Evolutionary conservation across 2,329 filamentous ascomycete species (phyloP).

Genomic region (Dactylellina sp.): DNA sequence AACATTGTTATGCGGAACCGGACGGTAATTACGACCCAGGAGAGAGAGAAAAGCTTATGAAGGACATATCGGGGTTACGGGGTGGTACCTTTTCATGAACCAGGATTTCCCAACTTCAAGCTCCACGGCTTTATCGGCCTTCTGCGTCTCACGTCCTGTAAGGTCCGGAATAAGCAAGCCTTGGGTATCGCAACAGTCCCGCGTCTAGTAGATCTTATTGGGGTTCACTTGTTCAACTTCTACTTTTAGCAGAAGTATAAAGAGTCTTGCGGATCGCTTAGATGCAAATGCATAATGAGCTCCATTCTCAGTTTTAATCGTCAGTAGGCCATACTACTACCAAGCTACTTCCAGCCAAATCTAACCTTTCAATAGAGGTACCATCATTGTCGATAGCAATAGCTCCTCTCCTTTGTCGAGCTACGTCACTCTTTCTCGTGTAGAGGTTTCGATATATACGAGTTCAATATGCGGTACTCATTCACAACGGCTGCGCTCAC

Average conservation of each 20-base stretch:
- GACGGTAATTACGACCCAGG: constrained; percentile 10
- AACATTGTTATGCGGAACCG: constrained; percentile 21
- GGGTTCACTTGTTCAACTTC: constrained; percentile 24
- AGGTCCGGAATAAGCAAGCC: constrained; percentile 23
- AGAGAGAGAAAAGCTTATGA: neutral
- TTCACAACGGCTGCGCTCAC: constrained; percentile 32
- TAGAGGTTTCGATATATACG: neutral
- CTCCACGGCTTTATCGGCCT: constrained; percentile 43
- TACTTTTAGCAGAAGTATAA: constrained; percentile 42
- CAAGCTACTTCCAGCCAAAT: constrained; percentile 4
- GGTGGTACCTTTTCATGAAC: constrained; percentile 14
- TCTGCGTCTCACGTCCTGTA: constrained; percentile 24
- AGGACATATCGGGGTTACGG: constrained; percentile 10
- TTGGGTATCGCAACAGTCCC: constrained; percentile 12
- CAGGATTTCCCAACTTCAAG: constrained; percentile 22
- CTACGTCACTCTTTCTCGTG: constrained; percentile 4
- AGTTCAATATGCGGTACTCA: constrained; percentile 39
- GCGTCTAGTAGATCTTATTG: no score
- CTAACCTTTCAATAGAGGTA: constrained; percentile 41
- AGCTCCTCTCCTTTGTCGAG: constrained; percentile 8
- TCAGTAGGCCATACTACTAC: constrained; percentile 1
- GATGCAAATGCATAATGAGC: neutral
- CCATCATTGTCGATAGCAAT: constrained; percentile 5
- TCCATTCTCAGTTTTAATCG: neutral
- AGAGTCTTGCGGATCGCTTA: constrained; percentile 13